Evolutionary conservation across 1,284 basidiomycete genomes (phyloP).

Genomic region (Cutaneotrichosporon dermatis): DNA sequence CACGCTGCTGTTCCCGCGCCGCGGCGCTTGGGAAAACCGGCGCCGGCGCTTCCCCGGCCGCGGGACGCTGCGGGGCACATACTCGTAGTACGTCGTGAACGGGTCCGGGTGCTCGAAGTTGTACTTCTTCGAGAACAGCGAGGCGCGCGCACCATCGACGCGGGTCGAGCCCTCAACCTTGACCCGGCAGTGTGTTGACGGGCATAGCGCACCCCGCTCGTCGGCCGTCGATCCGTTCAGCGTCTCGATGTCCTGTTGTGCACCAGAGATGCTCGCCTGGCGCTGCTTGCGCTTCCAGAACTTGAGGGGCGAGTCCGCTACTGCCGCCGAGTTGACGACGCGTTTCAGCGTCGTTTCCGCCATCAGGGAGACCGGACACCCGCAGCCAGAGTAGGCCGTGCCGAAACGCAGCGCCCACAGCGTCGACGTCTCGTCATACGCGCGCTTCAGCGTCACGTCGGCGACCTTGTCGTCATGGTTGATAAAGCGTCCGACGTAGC

Average conservation of each 20-base stretch:
- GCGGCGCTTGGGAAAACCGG: background rate
- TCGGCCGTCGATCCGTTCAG: constrained; percentile 3
- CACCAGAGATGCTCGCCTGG: background rate
- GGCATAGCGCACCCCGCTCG: constrained; percentile 12
- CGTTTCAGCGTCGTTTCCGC: background rate
- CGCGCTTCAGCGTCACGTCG: constrained; percentile 22
- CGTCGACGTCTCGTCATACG: constrained; percentile 21
- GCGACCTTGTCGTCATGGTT: constrained; percentile 40
- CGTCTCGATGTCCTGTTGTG: background rate
- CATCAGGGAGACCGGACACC: constrained; percentile 6
- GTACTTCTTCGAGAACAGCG: background rate
- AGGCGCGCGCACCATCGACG: background rate
- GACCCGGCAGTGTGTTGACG: constrained; percentile 16
- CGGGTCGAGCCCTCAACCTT: background rate
- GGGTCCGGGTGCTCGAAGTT: constrained; percentile 10
- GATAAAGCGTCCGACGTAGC: constrained; percentile 21
- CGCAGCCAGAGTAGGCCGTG: constrained; percentile 16
- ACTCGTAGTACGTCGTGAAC: constrained; percentile 10
- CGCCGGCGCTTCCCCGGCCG: background rate
- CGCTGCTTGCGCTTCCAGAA: constrained; percentile 9
- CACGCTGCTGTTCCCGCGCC: background rate
- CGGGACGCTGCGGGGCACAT: constrained; percentile 7
- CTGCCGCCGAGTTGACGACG: background rate
- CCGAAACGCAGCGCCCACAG: constrained; percentile 27
- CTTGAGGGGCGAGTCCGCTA: constrained; percentile 1